phyloP scores from a whole-genome alignment of 768 basidiomycete species.

The Imleria badia region DNA sequence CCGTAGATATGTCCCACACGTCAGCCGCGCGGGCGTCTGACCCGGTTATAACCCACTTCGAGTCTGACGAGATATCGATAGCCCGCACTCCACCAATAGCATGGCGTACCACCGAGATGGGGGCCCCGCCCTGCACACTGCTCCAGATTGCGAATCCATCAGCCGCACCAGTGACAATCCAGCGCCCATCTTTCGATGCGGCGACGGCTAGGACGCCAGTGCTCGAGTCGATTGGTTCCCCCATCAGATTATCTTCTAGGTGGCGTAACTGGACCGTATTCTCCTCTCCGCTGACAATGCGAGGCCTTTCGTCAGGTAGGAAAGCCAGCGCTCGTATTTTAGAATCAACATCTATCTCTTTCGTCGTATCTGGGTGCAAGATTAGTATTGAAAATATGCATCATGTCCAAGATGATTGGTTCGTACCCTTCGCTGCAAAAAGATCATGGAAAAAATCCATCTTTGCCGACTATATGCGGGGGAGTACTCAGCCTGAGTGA shows the following conservation, averaged over 20 bases:
- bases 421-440: slow-evolving; percentile 1
- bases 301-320: neutral
- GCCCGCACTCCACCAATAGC: slow-evolving; percentile 9
- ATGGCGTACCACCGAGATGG: neutral
- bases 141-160: slow-evolving; percentile 17
- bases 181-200: slow-evolving; percentile 8
- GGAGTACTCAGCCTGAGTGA: neutral
- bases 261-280: slow-evolving; percentile 6
- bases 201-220: slow-evolving; percentile 6
- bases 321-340: slow-evolving; percentile 14
- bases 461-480: neutral
- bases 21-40: slow-evolving; percentile 12
- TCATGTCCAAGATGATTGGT: neutral
- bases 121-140: neutral
- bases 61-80: slow-evolving; percentile 18
- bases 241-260: slow-evolving; percentile 3
- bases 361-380: neutral
- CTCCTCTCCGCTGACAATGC: slow-evolving; percentile 14
- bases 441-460: neutral
- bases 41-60: slow-evolving; percentile 20
- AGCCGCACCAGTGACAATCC: slow-evolving; percentile 6
- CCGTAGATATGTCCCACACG: slow-evolving; percentile 17
- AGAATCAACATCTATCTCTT: slow-evolving; percentile 4
- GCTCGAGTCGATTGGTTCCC: slow-evolving; percentile 6
- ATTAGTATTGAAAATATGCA: neutral